phyloP scores from a whole-genome alignment of 148 eudicot species.

The Rhododendron henanense region DNA sequence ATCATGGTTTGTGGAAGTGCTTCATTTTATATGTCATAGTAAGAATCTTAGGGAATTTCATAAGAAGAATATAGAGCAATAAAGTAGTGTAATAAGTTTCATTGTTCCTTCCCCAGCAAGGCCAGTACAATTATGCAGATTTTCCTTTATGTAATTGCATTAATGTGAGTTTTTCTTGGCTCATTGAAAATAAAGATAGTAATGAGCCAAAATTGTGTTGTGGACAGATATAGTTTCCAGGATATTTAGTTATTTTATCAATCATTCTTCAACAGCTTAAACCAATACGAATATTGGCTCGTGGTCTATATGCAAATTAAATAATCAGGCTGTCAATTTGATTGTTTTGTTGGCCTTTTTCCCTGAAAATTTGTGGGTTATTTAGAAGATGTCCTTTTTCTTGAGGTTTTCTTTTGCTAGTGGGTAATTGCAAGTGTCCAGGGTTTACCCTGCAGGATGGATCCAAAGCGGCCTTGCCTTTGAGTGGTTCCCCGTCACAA shows the following conservation, averaged over 20 bases:
- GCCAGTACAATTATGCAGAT: background rate
- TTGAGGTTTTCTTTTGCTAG: background rate
- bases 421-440: background rate
- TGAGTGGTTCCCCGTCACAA: background rate
- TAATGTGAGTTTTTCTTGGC: background rate
- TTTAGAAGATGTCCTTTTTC: background rate
- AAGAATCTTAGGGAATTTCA: background rate
- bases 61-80: background rate
- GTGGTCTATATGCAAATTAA: background rate
- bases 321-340: background rate
- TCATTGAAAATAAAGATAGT: background rate
- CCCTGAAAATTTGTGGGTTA: background rate
- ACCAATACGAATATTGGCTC: background rate
- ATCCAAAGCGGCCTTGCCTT: background rate
- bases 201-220: background rate
- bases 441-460: background rate
- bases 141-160: background rate
- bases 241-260: background rate
- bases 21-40: background rate
- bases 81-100: background rate
- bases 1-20: slow-evolving; percentile 3
- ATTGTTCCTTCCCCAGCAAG: background rate
- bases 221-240: background rate
- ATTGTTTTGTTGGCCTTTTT: background rate
- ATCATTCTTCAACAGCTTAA: background rate